phyloP scores from a whole-genome alignment of 306 rosid genomes.

The Sophora flavescens region DNA sequence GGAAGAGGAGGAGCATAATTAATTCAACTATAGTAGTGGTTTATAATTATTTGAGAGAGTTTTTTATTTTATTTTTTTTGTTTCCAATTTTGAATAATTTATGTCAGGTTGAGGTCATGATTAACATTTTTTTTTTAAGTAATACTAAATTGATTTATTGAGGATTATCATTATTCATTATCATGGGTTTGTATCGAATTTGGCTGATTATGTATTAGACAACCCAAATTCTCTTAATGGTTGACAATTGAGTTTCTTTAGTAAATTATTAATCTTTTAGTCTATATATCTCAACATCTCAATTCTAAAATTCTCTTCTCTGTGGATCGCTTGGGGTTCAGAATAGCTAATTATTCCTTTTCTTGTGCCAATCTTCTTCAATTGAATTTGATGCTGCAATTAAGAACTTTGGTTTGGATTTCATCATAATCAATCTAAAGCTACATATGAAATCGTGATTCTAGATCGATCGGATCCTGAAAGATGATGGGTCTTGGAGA shows the following conservation, averaged over 20 bases:
- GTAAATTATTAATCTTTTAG: neutral
- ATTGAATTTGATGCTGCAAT: neutral
- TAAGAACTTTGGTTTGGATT: conserved; percentile 2
- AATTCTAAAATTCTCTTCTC: neutral
- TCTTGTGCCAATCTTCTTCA: neutral
- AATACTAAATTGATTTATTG: neutral
- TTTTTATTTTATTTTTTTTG: neutral
- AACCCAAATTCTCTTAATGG: conserved; percentile 23
- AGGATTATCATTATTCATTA: neutral
- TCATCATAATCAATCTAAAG: neutral
- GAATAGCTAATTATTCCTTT: neutral
- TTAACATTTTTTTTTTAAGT: neutral
- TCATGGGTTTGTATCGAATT: conserved; percentile 15
- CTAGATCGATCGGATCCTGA: neutral
- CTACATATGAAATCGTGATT: neutral
- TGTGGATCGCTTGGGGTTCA: neutral
- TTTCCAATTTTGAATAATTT: conserved; percentile 40
- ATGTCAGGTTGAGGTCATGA: conserved; percentile 15
- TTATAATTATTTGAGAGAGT: conserved; percentile 32
- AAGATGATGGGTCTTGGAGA: no score
- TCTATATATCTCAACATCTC: neutral
- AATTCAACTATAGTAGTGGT: neutral
- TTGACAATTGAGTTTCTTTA: neutral
- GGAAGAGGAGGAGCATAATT: neutral
- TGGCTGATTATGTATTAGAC: conserved; percentile 30